Evolutionary conservation across 1,284 basidiomycete species (phyloP).

Genomic region (Neonothopanus nambi): DNA sequence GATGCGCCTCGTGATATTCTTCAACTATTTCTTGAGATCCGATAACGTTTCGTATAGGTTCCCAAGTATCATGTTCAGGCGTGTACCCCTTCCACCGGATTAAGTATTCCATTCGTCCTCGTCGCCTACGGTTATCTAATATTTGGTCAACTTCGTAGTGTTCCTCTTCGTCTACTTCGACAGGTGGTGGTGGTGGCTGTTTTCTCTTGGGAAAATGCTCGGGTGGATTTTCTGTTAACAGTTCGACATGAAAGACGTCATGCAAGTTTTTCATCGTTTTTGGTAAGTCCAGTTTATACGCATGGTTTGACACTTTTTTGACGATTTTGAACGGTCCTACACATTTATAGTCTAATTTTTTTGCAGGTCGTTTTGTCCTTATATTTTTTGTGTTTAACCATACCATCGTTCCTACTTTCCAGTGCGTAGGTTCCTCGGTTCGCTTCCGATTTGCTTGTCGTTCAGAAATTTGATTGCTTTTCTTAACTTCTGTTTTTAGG

Average conservation of each 20-base stretch:
- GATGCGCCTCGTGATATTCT: too few species aligned
- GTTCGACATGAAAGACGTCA: constrained; percentile 18
- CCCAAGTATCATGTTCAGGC: constrained; percentile 3
- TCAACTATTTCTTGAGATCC: background rate
- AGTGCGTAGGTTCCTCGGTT: background rate
- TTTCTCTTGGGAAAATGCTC: constrained; percentile 10
- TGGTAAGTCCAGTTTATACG: constrained; percentile 18
- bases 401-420: constrained; percentile 2
- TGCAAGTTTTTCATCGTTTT: constrained; percentile 16
- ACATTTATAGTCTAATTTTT: too few species aligned
- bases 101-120: constrained; percentile 18
- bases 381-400: too few species aligned
- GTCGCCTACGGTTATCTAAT: constrained; percentile 17
- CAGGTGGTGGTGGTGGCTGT: background rate
- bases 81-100: constrained; percentile 22
- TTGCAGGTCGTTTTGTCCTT: too few species aligned
- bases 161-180: background rate
- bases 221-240: constrained; percentile 7
- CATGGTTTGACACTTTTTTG: constrained; percentile 15
- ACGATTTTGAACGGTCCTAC: too few species aligned
- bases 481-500: background rate
- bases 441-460: background rate
- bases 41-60: background rate
- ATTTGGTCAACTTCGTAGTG: too few species aligned
- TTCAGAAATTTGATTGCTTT: background rate